Percentiles rank a stretch among this genome's conserved stretches.
Conservation (phyloP, 2,329 filamentous ascomycete species). For the Thielaviopsis punctulata region DNA sequence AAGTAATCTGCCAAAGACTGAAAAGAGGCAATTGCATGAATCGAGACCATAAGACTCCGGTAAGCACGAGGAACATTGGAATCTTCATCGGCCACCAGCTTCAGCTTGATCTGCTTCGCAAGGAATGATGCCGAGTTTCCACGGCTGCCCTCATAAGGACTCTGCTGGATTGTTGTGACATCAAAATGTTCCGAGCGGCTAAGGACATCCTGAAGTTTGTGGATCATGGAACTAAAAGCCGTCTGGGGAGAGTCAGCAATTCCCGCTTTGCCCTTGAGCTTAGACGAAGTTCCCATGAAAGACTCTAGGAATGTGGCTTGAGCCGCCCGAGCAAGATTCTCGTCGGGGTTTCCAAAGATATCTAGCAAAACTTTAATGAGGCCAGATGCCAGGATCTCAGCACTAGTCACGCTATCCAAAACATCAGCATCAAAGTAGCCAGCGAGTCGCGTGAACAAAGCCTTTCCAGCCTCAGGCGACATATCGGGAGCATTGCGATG, state of each 20-base stretch:
- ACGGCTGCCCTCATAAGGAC: slow-evolving; percentile 74
- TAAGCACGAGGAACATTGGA: slow-evolving; percentile 79
- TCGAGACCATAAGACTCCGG: slow-evolving; percentile 92
- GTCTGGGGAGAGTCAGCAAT: slow-evolving; percentile 56
- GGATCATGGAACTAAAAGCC: slow-evolving; percentile 75
- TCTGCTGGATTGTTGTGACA: slow-evolving; percentile 87
- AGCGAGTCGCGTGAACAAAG: slow-evolving; percentile 59
- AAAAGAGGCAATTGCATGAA: slow-evolving; percentile 95
- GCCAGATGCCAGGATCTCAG: slow-evolving; percentile 78
- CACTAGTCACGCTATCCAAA: slow-evolving; percentile 84
- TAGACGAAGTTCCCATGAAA: slow-evolving; percentile 68
- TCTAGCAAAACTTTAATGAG: slow-evolving; percentile 71
- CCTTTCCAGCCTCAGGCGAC: slow-evolving; percentile 34
- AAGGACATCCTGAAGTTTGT: slow-evolving; percentile 87
- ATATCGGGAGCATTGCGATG: slow-evolving; percentile 30
- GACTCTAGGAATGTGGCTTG: slow-evolving; percentile 75
- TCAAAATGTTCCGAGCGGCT: slow-evolving; percentile 97
- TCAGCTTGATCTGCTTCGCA: slow-evolving; percentile 82
- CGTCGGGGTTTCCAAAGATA: slow-evolving; percentile 59
- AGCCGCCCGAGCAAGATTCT: slow-evolving; percentile 44
- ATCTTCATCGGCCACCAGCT: slow-evolving; percentile 74
- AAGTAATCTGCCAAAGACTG: slow-evolving; percentile 93
- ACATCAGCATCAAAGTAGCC: slow-evolving; percentile 79
- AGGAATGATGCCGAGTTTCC: slow-evolving; percentile 91
- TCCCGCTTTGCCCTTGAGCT: slow-evolving; percentile 45